Conservation (phyloP, 805 yeast species). For the Candida peoriensis region DNA sequence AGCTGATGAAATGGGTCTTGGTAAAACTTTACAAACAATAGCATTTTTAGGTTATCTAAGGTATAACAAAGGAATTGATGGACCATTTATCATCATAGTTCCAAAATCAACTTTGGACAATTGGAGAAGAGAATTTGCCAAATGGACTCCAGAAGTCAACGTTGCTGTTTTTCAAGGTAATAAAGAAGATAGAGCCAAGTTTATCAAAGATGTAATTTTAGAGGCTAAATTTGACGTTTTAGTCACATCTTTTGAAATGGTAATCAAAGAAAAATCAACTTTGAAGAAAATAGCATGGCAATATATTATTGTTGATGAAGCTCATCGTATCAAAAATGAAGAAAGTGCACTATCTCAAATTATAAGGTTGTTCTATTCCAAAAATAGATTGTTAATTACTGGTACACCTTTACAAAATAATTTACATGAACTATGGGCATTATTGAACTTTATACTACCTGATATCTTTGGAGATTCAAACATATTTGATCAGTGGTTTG, state of each 20-base stretch:
- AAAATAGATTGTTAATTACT: conserved; percentile 79
- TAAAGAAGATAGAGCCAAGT: conserved; percentile 67
- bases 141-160: conserved; percentile 94
- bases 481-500: conserved; percentile 91
- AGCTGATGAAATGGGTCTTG: conserved; percentile 98
- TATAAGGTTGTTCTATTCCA: conserved; percentile 81
- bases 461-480: conserved; percentile 93
- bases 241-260: conserved; percentile 90
- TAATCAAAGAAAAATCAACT: conserved; percentile 78
- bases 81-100: conserved; percentile 88
- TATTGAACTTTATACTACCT: conserved; percentile 82
- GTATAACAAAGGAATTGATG: conserved; percentile 70
- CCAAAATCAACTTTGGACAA: conserved; percentile 95
- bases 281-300: conserved; percentile 88
- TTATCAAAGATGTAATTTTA: conserved; percentile 56
- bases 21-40: conserved; percentile 92
- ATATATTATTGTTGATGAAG: conserved; percentile 91
- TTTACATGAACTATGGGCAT: conserved; percentile 94
- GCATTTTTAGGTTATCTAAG: conserved; percentile 86
- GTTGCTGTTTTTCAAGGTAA: conserved; percentile 84
- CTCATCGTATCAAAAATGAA: conserved; percentile 94
- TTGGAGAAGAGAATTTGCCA: conserved; percentile 91
- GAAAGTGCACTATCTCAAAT: conserved; percentile 90
- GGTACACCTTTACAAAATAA: conserved; percentile 97
- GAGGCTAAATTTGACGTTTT: conserved; percentile 83